Conservation (phyloP, 2,329 filamentous ascomycete species). For the Fusarium concolor region DNA sequence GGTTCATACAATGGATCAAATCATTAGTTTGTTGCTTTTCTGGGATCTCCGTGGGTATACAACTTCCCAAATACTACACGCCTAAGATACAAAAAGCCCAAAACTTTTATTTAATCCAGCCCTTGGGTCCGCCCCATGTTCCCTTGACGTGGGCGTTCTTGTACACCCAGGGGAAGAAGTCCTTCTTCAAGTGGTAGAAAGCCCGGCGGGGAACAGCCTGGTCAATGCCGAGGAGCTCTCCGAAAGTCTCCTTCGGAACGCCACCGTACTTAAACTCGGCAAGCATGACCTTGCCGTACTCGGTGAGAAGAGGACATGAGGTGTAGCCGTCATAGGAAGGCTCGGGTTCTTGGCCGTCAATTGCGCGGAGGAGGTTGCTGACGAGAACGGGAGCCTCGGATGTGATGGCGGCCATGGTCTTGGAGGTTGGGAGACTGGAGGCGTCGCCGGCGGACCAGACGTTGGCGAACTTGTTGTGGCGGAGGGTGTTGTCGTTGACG, state of each 20-base stretch:
- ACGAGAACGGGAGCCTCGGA: conserved; percentile 64
- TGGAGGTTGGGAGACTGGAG: conserved; percentile 68
- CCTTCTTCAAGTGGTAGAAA: conserved; percentile 73
- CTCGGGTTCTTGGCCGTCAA: conserved; percentile 59
- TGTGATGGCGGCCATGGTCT: conserved; percentile 66
- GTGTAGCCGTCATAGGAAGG: conserved; percentile 66
- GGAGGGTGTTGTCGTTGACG: conserved; percentile 64
- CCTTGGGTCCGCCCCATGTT: conserved; percentile 70
- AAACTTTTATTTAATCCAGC: conserved; percentile 52
- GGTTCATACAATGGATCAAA: no score
- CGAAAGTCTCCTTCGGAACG: conserved; percentile 72
- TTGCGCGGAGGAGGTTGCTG: conserved; percentile 57
- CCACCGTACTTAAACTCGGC: conserved; percentile 75
- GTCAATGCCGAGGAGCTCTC: conserved; percentile 64
- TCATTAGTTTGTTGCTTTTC: conserved; percentile 5
- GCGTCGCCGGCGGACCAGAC: conserved; percentile 71
- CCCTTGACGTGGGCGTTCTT: conserved; percentile 66
- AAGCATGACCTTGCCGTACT: conserved; percentile 72
- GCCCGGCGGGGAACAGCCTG: conserved; percentile 65
- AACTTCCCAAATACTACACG: conserved; percentile 6
- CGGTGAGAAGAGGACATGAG: conserved; percentile 64
- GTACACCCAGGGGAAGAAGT: conserved; percentile 77
- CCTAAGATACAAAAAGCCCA: conserved; percentile 21
- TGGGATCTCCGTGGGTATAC: conserved; percentile 11
- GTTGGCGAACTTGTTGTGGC: conserved; percentile 65